phyloP scores from a whole-genome alignment of 805 yeast species.

The Ogataea siamensis region DNA sequence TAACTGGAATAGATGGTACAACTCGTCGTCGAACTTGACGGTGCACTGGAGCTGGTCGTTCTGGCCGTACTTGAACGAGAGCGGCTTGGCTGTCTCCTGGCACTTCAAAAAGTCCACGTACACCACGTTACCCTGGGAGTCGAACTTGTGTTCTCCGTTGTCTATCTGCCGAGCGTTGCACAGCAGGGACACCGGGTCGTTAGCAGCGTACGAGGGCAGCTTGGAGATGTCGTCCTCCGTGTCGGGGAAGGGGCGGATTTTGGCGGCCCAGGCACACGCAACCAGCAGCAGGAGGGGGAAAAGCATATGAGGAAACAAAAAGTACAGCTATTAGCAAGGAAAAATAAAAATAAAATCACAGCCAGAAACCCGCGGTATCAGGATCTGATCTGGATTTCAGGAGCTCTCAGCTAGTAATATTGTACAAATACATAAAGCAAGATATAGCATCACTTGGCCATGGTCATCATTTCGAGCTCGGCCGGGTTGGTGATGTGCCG shows the following conservation, averaged over 20 bases:
- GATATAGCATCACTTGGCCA: conserved; percentile 2
- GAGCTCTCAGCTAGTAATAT: background rate
- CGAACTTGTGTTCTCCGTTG: conserved; percentile 73
- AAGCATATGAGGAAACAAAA: conserved; percentile 3
- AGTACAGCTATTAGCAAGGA: background rate
- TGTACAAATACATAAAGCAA: conserved; percentile 14
- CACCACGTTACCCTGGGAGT: conserved; percentile 55
- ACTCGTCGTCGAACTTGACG: conserved; percentile 56
- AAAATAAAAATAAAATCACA: background rate
- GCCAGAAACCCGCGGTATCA: conserved; percentile 2
- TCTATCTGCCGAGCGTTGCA: conserved; percentile 71
- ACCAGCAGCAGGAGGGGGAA: conserved; percentile 1
- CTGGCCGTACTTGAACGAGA: conserved; percentile 51
- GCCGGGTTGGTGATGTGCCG: conserved; percentile 15
- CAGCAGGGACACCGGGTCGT: conserved; percentile 47
- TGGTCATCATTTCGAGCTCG: conserved; percentile 14
- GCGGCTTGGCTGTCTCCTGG: conserved; percentile 60
- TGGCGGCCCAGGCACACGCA: conserved; percentile 12
- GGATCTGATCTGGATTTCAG: conserved; percentile 4
- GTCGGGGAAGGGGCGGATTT: conserved; percentile 28
- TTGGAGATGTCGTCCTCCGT: conserved; percentile 20
- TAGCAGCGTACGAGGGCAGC: conserved; percentile 24
- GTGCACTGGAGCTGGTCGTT: conserved; percentile 60
- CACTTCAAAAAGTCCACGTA: conserved; percentile 61
- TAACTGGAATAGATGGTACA: conserved; percentile 70